These are phyloP conservation scores for Trapa bicornis DNA, from an alignment of 345 rosid genomes.

Conservation along the genomic window DNA sequence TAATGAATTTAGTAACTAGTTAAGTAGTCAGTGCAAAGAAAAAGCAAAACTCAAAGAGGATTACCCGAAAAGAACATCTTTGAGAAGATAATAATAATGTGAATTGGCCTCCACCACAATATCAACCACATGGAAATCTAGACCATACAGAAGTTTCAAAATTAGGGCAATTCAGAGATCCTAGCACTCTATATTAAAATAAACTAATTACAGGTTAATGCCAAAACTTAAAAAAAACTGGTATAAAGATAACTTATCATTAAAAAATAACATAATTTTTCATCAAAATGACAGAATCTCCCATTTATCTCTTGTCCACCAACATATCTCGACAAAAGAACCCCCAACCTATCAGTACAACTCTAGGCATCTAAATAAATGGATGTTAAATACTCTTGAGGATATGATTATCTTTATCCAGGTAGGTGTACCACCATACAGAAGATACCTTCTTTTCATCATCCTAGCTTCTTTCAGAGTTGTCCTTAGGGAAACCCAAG, in stretches of 20 bases:
- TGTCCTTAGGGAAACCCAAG: too few relatives aligned
- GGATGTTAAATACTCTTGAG: too few relatives aligned
- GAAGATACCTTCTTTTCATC: too few relatives aligned
- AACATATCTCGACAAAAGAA: too few relatives aligned
- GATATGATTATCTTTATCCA: too few relatives aligned
- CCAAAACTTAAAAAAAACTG: background rate
- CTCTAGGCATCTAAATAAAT: too few relatives aligned
- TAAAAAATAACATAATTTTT: background rate
- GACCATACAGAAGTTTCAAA: conserved; percentile 6
- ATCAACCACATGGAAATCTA: conserved; percentile 79
- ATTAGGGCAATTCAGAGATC: background rate
- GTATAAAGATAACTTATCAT: background rate
- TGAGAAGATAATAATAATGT: conserved; percentile 38
- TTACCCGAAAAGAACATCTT: conserved; percentile 86
- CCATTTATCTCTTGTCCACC: background rate
- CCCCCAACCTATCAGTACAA: too few relatives aligned
- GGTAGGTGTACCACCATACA: too few relatives aligned
- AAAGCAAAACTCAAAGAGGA: background rate
- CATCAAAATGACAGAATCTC: background rate
- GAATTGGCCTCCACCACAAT: conserved; percentile 68
- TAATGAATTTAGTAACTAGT: conserved; percentile 6
- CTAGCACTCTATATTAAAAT: background rate
- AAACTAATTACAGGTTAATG: background rate
- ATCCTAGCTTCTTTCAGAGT: too few relatives aligned
- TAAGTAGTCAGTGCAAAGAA: background rate